Percentiles rank a stretch among this genome's conserved stretches.
These are phyloP conservation scores for Mucor saturninus DNA, from an alignment of 371 early-diverging fungal genomes.

Conservation along the genomic window DNA sequence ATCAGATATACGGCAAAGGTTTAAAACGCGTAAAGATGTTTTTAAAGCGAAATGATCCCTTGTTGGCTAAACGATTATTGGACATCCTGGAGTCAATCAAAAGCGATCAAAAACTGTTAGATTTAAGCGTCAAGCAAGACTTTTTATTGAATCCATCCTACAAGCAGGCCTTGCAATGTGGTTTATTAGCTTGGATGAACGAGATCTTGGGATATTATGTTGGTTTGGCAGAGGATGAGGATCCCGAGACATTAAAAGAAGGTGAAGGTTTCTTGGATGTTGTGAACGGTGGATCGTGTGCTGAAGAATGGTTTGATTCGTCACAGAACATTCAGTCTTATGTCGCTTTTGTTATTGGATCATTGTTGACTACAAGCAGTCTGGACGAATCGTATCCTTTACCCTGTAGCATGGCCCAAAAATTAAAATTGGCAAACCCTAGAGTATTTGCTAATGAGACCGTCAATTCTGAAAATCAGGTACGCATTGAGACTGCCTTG, in stretches of 20 bases:
- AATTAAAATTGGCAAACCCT: constrained; percentile 36
- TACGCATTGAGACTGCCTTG: constrained; percentile 88
- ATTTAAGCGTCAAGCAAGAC: constrained; percentile 17
- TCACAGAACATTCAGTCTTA: constrained; percentile 22
- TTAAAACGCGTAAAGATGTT: constrained; percentile 29
- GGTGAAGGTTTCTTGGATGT: not conserved
- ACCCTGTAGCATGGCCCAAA: constrained; percentile 19
- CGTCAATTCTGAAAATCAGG: constrained; percentile 96
- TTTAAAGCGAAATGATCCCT: constrained; percentile 31
- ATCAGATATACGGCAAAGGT: constrained; percentile 14
- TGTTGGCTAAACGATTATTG: constrained; percentile 23
- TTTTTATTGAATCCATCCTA: constrained; percentile 3
- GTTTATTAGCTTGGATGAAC: constrained; percentile 42
- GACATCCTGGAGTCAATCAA: constrained; percentile 1
- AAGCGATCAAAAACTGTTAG: not conserved
- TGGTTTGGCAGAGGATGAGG: constrained; percentile 35
- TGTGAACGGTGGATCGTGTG: not conserved
- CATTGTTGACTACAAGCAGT: not conserved
- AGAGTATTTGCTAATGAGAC: constrained; percentile 46
- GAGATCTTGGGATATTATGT: constrained; percentile 38
- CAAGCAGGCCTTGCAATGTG: constrained; percentile 8
- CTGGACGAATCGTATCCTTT: constrained; percentile 6
- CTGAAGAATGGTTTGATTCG: constrained; percentile 39
- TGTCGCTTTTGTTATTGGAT: constrained; percentile 16
- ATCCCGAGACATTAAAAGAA: constrained; percentile 21